Conservation (phyloP, 305 asterid genomes). For the Rubia balearica region DNA sequence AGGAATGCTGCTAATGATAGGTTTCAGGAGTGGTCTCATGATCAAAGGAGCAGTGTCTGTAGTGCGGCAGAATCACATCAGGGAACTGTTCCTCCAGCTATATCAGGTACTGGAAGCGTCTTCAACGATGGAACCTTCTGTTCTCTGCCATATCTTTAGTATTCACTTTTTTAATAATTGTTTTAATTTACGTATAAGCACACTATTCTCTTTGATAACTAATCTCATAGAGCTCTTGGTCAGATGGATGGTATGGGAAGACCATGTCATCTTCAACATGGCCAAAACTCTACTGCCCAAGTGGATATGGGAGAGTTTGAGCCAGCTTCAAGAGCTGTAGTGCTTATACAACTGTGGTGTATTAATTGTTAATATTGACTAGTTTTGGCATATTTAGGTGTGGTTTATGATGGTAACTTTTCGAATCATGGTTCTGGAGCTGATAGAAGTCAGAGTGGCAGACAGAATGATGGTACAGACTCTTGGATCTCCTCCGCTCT, state of each 20-base stretch:
- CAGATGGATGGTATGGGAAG: constrained; percentile 63
- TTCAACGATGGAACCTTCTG: constrained; percentile 21
- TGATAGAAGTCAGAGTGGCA: constrained; percentile 33
- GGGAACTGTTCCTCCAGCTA: constrained; percentile 15
- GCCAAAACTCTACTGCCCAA: constrained; percentile 75
- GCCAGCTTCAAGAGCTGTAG: constrained; percentile 80
- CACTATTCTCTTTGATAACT: constrained; percentile 28
- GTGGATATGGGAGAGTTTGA: constrained; percentile 88
- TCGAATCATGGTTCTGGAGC: constrained; percentile 36
- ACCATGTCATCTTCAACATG: constrained; percentile 32
- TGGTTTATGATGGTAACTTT: constrained; percentile 29
- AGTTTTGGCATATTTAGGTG: constrained; percentile 53
- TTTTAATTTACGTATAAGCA: constrained; percentile 14
- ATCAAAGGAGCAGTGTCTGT: constrained; percentile 34
- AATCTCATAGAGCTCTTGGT: constrained; percentile 54
- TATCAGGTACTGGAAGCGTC: constrained; percentile 40
- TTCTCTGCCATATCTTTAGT: constrained; percentile 29
- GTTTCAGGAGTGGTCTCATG: constrained; percentile 40
- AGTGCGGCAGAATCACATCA: constrained; percentile 32
- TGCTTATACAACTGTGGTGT: constrained; percentile 25
- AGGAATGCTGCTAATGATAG: constrained; percentile 25
- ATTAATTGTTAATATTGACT: constrained; percentile 38
- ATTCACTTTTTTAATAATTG: neutral
- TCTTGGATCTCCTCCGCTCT: constrained; percentile 70
- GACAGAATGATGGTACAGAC: constrained; percentile 42